These are phyloP conservation scores for Pyracantha coccinea DNA, from an alignment of 331 rosid species.

Conservation along the genomic window DNA sequence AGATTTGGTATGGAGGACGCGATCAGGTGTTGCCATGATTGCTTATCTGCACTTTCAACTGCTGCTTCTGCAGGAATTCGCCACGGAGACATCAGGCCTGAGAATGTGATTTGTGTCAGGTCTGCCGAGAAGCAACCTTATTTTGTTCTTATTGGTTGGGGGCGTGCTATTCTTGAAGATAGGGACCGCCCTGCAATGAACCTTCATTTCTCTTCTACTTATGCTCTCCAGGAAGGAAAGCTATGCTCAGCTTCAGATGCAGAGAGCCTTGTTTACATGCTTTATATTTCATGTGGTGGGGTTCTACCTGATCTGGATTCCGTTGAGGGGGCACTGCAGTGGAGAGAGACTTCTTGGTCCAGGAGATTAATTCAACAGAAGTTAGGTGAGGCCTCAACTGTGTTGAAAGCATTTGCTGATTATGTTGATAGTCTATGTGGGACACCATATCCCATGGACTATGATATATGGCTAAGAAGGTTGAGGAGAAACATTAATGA, in stretches of 20 bases:
- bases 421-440: conserved; percentile 98
- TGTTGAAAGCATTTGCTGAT: conserved; percentile 89
- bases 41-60: conserved; percentile 80
- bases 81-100: conserved; percentile 92
- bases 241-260: conserved; percentile 96
- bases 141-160: conserved; percentile 91
- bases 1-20: conserved; percentile 75
- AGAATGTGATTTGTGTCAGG: conserved; percentile 67
- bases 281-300: conserved; percentile 80
- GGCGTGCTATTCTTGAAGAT: conserved; percentile 95
- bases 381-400: conserved; percentile 79
- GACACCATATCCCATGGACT: conserved; percentile 92
- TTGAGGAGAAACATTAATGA: conserved; percentile 64
- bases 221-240: conserved; percentile 92
- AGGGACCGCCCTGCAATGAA: conserved; percentile 95
- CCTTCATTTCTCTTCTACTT: conserved; percentile 90
- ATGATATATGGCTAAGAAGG: conserved; percentile 89
- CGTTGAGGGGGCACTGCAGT: conserved; percentile 87
- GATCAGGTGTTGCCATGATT: conserved; percentile 86
- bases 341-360: conserved; percentile 97
- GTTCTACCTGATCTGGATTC: conserved; percentile 77
- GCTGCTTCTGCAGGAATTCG: conserved; percentile 79
- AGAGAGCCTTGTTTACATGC: conserved; percentile 95
- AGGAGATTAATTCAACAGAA: conserved; percentile 90
- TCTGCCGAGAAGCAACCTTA: conserved; percentile 50